Base-by-base conservation (phyloP, 2,329 filamentous ascomycete species). In the Orbilia blumenaviensis region DNA sequence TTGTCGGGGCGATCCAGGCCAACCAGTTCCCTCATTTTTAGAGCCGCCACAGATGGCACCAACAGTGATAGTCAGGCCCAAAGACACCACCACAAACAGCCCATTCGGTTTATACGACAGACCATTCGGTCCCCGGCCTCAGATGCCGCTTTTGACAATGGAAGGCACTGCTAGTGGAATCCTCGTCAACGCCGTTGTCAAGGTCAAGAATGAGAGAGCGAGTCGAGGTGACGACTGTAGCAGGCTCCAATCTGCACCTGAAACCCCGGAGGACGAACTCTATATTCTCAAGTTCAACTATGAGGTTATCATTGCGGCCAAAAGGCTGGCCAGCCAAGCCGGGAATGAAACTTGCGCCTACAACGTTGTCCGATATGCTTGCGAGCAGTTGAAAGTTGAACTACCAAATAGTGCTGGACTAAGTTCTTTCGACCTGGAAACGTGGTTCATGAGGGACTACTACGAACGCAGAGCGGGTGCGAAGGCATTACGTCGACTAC, bases 271-370 rank as follows among this genome's bases (percentile, higher is more conserved):
- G 7, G 48, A 54, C 2, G 48, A 54, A 27, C 2, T 56, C 1
- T 56, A 14, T 6, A 36, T 56, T 14, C 36, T 25, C 18, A 56
- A 56, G 52, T 56, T 56, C 8, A 56, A 56, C 32, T 56, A 38
- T 12, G 52, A 56, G 8, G 32, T 38, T 16, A 36, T 56, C 10
- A 34, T 56, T 14, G 52, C 36, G 16, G 3, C 29, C 16, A 21
- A 36, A 18, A 8, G 52, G 10, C 4, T 56, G 4, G 23, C 32
- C 3, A 23, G 12, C 14, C 29, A 56, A 16, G 6, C 52, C 1
- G 52, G 29, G 1, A 38, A 32, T 32, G 3, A 16, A 1, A 12
- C 9, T 14, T 36, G 23, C 3, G 52, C 38, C 32, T 18, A 56
- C n/a, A n/a, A n/a, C n/a, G n/a, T n/a, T n/a, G 2, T 21, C 16